Conservation (phyloP, 2,329 filamentous ascomycete species). For the Pseudonectria foliicola region DNA sequence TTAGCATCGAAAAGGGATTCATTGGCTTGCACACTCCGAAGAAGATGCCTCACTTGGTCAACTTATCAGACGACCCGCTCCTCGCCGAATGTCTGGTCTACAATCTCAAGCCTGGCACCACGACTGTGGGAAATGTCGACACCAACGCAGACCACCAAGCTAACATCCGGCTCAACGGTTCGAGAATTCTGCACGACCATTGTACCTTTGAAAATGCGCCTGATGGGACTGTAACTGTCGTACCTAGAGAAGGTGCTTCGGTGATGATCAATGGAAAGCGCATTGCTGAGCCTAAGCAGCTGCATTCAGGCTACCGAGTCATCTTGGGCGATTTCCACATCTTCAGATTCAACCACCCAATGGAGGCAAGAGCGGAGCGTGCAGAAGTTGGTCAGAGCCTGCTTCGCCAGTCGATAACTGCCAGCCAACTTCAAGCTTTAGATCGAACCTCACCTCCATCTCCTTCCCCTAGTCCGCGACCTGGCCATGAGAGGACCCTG, state of each 20-base stretch:
- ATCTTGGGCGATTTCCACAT: slow-evolving; percentile 98
- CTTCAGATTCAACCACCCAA: slow-evolving; percentile 95
- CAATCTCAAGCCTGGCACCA: slow-evolving; percentile 92
- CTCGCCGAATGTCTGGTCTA: slow-evolving; percentile 95
- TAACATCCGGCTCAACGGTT: slow-evolving; percentile 90
- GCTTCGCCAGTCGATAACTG: slow-evolving; percentile 72
- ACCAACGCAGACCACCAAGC: slow-evolving; percentile 66
- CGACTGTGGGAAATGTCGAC: slow-evolving; percentile 90
- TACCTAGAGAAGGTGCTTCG: slow-evolving; percentile 83
- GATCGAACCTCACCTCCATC: slow-evolving; percentile 34
- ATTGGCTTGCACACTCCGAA: slow-evolving; percentile 93
- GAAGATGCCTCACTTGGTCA: slow-evolving; percentile 98
- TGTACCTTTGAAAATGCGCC: slow-evolving; percentile 83
- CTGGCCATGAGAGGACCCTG: slow-evolving; percentile 68
- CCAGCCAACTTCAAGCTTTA: slow-evolving; percentile 53
- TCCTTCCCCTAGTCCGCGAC: slow-evolving; percentile 57
- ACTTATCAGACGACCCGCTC: slow-evolving; percentile 88
- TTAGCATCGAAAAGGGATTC: slow-evolving; percentile 98
- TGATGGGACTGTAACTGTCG: slow-evolving; percentile 86
- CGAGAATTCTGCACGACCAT: slow-evolving; percentile 85
- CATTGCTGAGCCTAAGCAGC: slow-evolving; percentile 74
- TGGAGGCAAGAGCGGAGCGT: slow-evolving; percentile 88
- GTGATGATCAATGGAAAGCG: slow-evolving; percentile 97
- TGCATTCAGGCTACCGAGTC: slow-evolving; percentile 88
- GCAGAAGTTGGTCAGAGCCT: slow-evolving; percentile 75